These are phyloP conservation scores for Termitomyces sp. DNA, from an alignment of 768 basidiomycete species.

Conservation along the genomic window DNA sequence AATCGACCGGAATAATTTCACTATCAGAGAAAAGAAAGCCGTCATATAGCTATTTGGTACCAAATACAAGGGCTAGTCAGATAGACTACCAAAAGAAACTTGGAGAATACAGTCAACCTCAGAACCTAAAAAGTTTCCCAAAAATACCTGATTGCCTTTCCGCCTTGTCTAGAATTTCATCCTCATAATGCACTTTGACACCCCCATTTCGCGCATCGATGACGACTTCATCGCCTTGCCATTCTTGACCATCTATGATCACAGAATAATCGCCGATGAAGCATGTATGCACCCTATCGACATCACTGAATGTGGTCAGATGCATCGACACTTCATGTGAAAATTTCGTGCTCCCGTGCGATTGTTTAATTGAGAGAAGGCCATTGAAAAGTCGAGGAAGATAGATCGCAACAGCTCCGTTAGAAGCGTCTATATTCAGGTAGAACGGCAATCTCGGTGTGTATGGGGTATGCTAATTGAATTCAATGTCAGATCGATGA, in stretches of 20 bases:
- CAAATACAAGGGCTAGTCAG: neutral
- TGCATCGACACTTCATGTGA: slow-evolving; percentile 27
- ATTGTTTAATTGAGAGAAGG: slow-evolving; percentile 26
- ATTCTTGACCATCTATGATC: slow-evolving; percentile 20
- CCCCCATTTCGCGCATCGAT: slow-evolving; percentile 34
- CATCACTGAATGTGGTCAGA: slow-evolving; percentile 31
- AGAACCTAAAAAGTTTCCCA: slow-evolving; percentile 26
- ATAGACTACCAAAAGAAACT: neutral
- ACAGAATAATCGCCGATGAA: slow-evolving; percentile 36
- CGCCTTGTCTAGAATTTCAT: slow-evolving; percentile 25
- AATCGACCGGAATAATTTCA: slow-evolving; percentile 23
- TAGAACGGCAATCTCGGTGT: slow-evolving; percentile 23
- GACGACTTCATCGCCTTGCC: slow-evolving; percentile 36
- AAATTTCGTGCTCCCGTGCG: slow-evolving; percentile 27
- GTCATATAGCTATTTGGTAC: neutral
- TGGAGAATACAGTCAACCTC: neutral
- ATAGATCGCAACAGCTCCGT: slow-evolving; percentile 32
- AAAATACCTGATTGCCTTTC: slow-evolving; percentile 21
- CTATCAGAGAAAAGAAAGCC: neutral
- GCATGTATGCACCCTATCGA: slow-evolving; percentile 26
- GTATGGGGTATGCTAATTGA: slow-evolving; percentile 19
- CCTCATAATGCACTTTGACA: slow-evolving; percentile 34
- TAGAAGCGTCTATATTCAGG: slow-evolving; percentile 20
- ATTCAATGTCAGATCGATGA: neutral
- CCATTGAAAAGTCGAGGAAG: slow-evolving; percentile 44